Evolutionary conservation across 179 eudicot genomes (phyloP).

Genomic region (Heliamphora ciliata): DNA sequence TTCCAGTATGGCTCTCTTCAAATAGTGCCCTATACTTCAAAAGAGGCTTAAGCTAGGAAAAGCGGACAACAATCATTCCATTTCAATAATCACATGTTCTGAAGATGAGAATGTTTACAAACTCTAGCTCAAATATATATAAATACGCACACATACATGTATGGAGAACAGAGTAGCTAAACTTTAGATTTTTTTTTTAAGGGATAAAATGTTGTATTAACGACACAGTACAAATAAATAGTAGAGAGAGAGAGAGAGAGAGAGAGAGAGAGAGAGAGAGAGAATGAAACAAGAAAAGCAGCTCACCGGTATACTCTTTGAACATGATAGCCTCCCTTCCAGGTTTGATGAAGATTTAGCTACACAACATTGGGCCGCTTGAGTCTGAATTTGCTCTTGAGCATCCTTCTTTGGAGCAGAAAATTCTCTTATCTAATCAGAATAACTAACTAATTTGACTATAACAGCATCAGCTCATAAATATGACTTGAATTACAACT

Average conservation of each 20-base stretch:
- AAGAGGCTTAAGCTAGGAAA: not conserved
- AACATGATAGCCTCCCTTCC: constrained; percentile 17
- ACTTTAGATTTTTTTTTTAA: not conserved
- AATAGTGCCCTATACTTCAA: not conserved
- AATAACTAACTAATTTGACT: not conserved
- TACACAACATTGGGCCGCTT: constrained; percentile 16
- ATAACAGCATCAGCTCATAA: not conserved
- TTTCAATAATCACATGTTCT: not conserved
- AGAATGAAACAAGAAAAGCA: constrained; percentile 11
- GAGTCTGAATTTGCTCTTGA: constrained; percentile 15
- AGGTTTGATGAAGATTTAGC: constrained; percentile 16
- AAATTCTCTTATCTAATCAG: not conserved
- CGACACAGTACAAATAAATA: not conserved
- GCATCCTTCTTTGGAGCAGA: constrained; percentile 16
- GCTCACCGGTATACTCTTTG: constrained; percentile 21
- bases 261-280: too few relatives aligned
- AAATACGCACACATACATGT: too few relatives aligned
- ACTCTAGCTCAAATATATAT: not conserved
- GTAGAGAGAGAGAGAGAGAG: too few relatives aligned
- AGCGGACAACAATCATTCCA: constrained; percentile 1
- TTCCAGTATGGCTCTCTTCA: not conserved
- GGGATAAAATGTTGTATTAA: not conserved
- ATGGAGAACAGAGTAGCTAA: not conserved
- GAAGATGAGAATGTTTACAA: not conserved
- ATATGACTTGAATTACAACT: not conserved